Conservation (phyloP, 306 rosid genomes). For the Citrullus colocynthis region DNA sequence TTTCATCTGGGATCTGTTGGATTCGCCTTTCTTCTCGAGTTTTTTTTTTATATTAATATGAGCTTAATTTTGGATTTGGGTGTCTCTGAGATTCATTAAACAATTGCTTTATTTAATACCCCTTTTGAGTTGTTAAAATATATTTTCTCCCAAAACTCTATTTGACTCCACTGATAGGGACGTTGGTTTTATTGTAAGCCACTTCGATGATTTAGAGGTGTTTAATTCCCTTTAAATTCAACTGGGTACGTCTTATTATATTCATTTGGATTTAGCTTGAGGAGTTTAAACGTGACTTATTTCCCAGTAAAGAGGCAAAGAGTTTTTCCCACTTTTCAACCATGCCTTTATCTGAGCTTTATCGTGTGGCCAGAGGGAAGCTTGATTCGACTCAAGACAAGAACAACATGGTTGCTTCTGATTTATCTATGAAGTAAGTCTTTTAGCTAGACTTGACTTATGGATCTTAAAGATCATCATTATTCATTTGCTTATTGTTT, state of each 20-base stretch:
- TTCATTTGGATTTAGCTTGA: slow-evolving; percentile 10
- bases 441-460: slow-evolving; percentile 7
- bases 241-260: slow-evolving; percentile 1
- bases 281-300: slow-evolving; percentile 14
- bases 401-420: slow-evolving; percentile 20
- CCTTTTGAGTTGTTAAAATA: not conserved
- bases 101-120: not conserved
- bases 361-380: slow-evolving; percentile 48
- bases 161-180: not conserved
- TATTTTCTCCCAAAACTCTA: not conserved
- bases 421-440: slow-evolving; percentile 55
- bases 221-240: not conserved
- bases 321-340: slow-evolving; percentile 17
- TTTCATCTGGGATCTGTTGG: not conserved
- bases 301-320: slow-evolving; percentile 4
- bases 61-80: not conserved
- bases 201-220: not conserved
- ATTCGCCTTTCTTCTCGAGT: not conserved
- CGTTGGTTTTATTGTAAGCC: not conserved
- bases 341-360: slow-evolving; percentile 88
- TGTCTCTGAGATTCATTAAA: not conserved
- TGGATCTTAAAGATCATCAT: slow-evolving; percentile 3
- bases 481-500: slow-evolving; percentile 6
- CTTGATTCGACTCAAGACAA: slow-evolving; percentile 38
- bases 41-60: not conserved